Conservation (phyloP, 148 eudicot species). For the Bassia scoparia region DNA sequence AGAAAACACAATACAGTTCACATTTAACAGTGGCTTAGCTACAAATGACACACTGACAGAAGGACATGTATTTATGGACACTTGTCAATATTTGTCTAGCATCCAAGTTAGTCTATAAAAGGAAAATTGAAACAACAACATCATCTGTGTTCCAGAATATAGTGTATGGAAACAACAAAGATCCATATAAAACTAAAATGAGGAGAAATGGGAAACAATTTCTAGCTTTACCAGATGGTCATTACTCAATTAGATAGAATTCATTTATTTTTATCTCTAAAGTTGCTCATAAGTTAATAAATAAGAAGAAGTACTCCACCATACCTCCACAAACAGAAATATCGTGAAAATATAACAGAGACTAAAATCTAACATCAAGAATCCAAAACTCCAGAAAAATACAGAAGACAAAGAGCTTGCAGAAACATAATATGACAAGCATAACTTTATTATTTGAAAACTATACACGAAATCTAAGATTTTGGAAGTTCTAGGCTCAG, state of each 20-base stretch:
- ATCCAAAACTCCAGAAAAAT: conserved; percentile 8
- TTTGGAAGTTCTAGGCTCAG: not conserved
- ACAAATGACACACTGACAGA: not conserved
- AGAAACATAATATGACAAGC: not conserved
- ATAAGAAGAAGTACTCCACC: not conserved
- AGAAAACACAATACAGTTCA: not conserved
- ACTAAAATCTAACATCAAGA: not conserved
- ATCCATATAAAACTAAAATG: not conserved
- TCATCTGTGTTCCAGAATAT: conserved; percentile 1
- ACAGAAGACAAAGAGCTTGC: not conserved
- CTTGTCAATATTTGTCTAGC: not conserved
- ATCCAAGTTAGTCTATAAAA: not conserved
- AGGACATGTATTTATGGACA: not conserved
- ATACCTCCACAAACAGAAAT: not conserved
- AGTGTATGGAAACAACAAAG: not conserved
- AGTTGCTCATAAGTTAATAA: not conserved
- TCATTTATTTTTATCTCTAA: not conserved
- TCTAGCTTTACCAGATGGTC: not conserved
- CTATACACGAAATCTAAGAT: not conserved
- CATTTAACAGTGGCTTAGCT: not conserved
- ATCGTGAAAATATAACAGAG: not conserved
- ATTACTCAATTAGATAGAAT: not conserved
- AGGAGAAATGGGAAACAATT: not conserved
- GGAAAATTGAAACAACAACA: not conserved
- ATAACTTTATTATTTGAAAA: not conserved